Percentiles rank a stretch among this genome's conserved stretches.
Evolutionary conservation across 164 flowering plant species (phyloP).

Genomic region (Tetracentron sinense): DNA sequence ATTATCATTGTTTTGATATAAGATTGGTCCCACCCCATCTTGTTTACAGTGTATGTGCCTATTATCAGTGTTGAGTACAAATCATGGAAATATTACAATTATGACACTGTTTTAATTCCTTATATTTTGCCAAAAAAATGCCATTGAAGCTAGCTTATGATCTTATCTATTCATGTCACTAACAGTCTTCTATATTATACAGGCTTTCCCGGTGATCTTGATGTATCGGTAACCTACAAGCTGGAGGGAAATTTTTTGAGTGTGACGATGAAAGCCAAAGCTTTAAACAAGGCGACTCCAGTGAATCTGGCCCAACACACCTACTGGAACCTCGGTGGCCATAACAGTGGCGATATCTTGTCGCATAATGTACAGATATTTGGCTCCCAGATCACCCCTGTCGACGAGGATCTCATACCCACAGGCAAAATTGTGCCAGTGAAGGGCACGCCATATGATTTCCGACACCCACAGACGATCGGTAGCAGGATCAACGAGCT

Average conservation of each 20-base stretch:
- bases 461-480: slow-evolving; percentile 35
- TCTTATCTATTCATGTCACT: too few relatives aligned
- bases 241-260: slow-evolving; percentile 27
- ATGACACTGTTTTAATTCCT: too few relatives aligned
- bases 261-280: slow-evolving; percentile 47
- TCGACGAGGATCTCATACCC: slow-evolving; percentile 62
- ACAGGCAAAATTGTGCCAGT: slow-evolving; percentile 60
- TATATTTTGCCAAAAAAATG: too few relatives aligned
- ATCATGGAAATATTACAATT: too few relatives aligned
- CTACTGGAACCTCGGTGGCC: slow-evolving; percentile 81
- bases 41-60: too few relatives aligned
- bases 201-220: slow-evolving; percentile 71
- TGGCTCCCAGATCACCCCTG: slow-evolving; percentile 55
- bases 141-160: too few relatives aligned
- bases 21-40: too few relatives aligned
- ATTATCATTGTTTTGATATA: neutral
- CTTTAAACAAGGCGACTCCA: slow-evolving; percentile 61
- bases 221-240: slow-evolving; percentile 37
- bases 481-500: slow-evolving; percentile 47
- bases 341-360: slow-evolving; percentile 58
- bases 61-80: too few relatives aligned
- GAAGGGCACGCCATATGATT: slow-evolving; percentile 67
- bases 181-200: too few relatives aligned
- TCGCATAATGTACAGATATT: slow-evolving; percentile 48
- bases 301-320: slow-evolving; percentile 66